Evolutionary conservation across 1,139 yeast species (phyloP), one percentile per base, ranked within the genome.

Genomic region (Sugiyamaella xylanicola): DNA sequence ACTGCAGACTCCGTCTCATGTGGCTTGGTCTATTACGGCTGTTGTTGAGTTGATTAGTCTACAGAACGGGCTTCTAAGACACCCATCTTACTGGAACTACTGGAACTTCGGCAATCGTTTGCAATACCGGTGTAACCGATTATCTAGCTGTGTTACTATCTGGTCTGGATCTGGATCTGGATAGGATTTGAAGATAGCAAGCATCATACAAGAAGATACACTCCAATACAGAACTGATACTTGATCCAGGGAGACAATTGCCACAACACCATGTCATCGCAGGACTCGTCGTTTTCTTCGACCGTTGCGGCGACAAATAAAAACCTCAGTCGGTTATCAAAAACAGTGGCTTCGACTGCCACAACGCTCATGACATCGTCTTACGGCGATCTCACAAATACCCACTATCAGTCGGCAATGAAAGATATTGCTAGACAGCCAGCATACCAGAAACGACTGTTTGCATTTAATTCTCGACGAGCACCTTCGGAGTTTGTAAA

Each of bases 361-460:
- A 59, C 69, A 5, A 61, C 74, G 1, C 64, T 74, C 43, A 64
- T 73, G 40, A 56, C 65, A 4, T 62, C 65, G 7, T 58, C 76
- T 65, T 63, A 74, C 68, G 64, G 74, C 62, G 68, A 72, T 68
- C 70, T 81, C 27, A 66, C 73, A 32, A 72, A 74, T 41, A 68
- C 78, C 32, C 75, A 74, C 44, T 81, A 80, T 61, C 74, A 77
- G 59, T 74, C 73, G 53, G 81, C 83, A 19, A 72, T 82, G 70
- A 71, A 74, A 35, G 83, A 78, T 39, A 73, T 75, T 37, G 67
- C 73, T n/a, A 64, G 73, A 44, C 64, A 71, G 39, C 75, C 74
- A 17, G 67, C 66, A 13, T 69, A 73, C 57, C 74, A 72, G 55
- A 64, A 61, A 42, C 68, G 77, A 19, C 53, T 74, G 44, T 73